Percentiles rank a stretch among this genome's conserved stretches.
Evolutionary conservation across 805 yeast genomes (phyloP).

Genomic region (Pichia membranifaciens): DNA sequence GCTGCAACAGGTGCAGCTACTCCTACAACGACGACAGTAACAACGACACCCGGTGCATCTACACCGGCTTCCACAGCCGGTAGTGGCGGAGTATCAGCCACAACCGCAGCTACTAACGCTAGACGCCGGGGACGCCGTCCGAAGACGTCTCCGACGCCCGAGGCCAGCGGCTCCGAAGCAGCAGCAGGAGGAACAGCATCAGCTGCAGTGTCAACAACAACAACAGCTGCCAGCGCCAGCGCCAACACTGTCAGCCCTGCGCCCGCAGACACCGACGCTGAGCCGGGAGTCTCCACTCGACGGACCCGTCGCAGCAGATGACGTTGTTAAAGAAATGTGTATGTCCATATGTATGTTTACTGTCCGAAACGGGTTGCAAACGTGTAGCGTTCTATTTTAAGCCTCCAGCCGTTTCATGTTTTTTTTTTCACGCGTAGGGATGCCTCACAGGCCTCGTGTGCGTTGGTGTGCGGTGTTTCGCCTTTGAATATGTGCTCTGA

Average conservation of each 20-base stretch:
- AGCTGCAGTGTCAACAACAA: no score
- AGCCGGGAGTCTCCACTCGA: not conserved
- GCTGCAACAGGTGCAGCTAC: not conserved
- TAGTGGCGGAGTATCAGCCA: not conserved
- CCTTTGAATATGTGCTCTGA: no score
- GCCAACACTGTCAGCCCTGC: not conserved
- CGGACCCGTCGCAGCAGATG: slow-evolving; percentile 5
- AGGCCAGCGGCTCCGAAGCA: not conserved
- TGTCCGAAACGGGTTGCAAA: no score
- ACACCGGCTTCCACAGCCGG: no score
- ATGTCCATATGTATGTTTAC: no score
- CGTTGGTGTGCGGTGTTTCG: no score
- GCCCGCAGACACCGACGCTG: slow-evolving; percentile 1
- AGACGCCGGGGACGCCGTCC: slow-evolving; percentile 12
- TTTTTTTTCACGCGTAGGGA: not conserved
- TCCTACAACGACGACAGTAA: slow-evolving; percentile 1
- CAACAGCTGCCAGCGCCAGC: not conserved
- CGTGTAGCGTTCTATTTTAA: not conserved
- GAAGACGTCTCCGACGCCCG: not conserved
- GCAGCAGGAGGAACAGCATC: no score
- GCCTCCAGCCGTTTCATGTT: not conserved
- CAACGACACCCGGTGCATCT: no score
- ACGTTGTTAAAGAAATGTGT: no score
- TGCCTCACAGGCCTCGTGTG: not conserved
- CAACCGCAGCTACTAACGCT: slow-evolving; percentile 1